Evolutionary conservation across 2,329 filamentous ascomycete species (phyloP), one percentile per base, ranked within the genome.

Genomic region (Colletotrichum tanaceti): DNA sequence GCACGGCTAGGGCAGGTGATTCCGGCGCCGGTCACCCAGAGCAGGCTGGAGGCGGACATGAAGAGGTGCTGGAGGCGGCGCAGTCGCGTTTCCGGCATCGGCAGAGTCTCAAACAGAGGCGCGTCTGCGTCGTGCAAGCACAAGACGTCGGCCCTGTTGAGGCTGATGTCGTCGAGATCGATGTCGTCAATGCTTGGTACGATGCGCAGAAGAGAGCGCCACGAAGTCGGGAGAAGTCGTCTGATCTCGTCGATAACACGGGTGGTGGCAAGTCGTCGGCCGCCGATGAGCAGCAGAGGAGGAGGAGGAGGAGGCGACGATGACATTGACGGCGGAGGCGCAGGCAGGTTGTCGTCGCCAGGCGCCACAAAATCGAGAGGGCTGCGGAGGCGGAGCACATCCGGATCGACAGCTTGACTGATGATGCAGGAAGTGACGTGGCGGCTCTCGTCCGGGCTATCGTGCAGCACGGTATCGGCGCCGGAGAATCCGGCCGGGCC

Each of bases 171-270:
- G 49, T 52, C 49, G 9, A 52, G 49, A 10, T 16, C 49, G 35
- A 52, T 52, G 49, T 52, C 24, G 49, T 52, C 49, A 10, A 52
- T 52, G 24, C 49, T 52, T 20, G 49, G 49, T 10, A 52, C 18
- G 0, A 28, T 14, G 9, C 49, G 14, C 14, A 52, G 24, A 16
- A 7, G 47, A 28, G 20, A 50, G 4, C 14, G 47, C 47, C 47
- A 50, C 24, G 20, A 20, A 7, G 22, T 28, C 47, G 47, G 47
- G 20, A 50, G 47, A 24, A 50, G 9, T 4, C 47, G 47, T 9
- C 20, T 28, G 22, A 50, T 50, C 14, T 32, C 11, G 24, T 52
- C 49, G 14, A 52, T 7, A 14, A 52, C 22, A 9, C 49, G 22
- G 16, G 49, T 35, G 28, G 49, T 32, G 16, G 39, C 28, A 28